Conservation (phyloP, 257 asterid genomes). For the Jasminum sambac region DNA sequence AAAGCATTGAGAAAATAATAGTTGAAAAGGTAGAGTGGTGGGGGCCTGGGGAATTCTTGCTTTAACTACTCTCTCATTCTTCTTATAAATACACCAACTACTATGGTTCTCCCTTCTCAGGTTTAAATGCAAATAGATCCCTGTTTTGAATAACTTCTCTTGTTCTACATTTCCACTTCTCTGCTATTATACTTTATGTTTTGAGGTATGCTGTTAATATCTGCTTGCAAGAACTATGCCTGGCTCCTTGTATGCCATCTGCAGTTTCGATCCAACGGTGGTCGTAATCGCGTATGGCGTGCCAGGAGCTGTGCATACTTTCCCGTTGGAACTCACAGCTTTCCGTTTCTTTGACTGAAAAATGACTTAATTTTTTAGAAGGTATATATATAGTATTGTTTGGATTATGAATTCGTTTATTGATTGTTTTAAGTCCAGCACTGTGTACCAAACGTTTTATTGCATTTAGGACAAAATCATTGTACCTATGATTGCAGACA, state of each 20-base stretch:
- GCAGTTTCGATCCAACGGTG: slow-evolving; percentile 20
- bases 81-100: neutral
- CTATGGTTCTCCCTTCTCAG: neutral
- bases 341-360: neutral
- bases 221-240: slow-evolving; percentile 26
- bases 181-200: neutral
- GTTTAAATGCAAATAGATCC: neutral
- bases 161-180: neutral
- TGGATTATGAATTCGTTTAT: neutral
- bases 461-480: neutral
- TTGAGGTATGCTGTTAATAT: neutral
- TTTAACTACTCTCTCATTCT: neutral
- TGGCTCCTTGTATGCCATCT: slow-evolving; percentile 67
- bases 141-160: neutral
- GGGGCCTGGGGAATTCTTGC: neutral
- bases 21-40: neutral
- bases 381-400: neutral
- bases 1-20: too few relatives aligned
- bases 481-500: neutral
- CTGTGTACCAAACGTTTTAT: neutral
- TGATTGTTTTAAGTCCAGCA: neutral
- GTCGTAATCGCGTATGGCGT: slow-evolving; percentile 42
- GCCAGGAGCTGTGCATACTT: slow-evolving; percentile 47
- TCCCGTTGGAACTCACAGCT: neutral
- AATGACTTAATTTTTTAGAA: too few relatives aligned